Evolutionary conservation across 768 basidiomycete genomes (phyloP), one percentile per base, ranked within the genome.

Genomic region (Floccularia luteovirens): DNA sequence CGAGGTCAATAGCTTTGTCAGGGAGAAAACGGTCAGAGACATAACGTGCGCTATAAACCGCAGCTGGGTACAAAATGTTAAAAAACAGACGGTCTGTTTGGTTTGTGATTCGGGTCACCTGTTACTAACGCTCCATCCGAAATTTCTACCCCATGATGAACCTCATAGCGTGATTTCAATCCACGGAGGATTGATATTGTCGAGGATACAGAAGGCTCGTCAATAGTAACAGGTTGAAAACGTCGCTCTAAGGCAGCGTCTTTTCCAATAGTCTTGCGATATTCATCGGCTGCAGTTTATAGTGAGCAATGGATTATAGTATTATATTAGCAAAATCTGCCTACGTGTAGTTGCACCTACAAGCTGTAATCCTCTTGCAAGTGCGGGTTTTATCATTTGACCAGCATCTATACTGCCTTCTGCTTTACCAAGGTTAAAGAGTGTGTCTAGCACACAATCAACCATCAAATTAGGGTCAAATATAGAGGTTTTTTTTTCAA

Each of bases 351-450:
- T 94, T 0, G 91, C 91, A 14, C 91, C 90, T 4, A 94, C 87
- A 1, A 93, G 77, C 52, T 88, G 85, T 5, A 94, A 63, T 4
- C 91, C 91, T 24, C 90, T 69, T 4, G 90, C 91, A 1, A 93
- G 69, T 0, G 90, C 86, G 22, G 90, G 90, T 52, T 91, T 93
- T 50, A 92, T 91, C 88, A 92, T 91, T 50, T 89, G 82, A 0
- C 90, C 90, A 1, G 87, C 91, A 49, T 93, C 90, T 43, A 94
- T 82, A 46, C 87, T 88, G 17, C 91, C 91, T 62, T 93, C 91
- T 0, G 87, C 73, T 58, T 93, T 93, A 1, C 91, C 91, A 5
- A 94, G 74, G 41, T 91, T 87, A 66, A 91, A 88, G 2, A 90
- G 66, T 0, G 75, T 82, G 46, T 90, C 82, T 85, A 41, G 7